A percentile compares a stretch with the other conserved stretches of the same genome.
Evolutionary conservation across 2,329 filamentous ascomycete genomes (phyloP).

Genomic region (Diaporthe destruens): DNA sequence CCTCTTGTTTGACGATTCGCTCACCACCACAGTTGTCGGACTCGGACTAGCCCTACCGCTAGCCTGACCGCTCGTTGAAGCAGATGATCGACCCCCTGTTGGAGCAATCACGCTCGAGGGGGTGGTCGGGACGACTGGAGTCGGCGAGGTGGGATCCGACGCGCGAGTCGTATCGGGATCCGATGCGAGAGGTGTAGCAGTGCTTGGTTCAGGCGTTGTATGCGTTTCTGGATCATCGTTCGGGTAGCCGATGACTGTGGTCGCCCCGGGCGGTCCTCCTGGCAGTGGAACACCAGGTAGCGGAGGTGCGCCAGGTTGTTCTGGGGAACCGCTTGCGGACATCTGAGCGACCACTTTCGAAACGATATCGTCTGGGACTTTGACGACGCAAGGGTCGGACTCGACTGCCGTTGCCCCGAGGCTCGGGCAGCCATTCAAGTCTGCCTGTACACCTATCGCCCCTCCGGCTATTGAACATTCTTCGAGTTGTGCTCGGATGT

Average conservation of each 20-base stretch:
- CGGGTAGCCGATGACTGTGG: slow-evolving; percentile 26
- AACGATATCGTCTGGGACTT: slow-evolving; percentile 11
- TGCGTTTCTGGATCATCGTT: not conserved
- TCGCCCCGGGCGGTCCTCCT: not conserved
- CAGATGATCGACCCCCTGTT: not conserved
- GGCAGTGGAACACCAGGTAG: slow-evolving; percentile 19
- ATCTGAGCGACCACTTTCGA: not conserved
- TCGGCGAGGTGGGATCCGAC: not conserved
- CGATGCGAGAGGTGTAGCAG: not conserved
- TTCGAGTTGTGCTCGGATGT: not conserved
- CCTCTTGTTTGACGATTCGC: not conserved
- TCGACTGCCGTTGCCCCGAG: not conserved
- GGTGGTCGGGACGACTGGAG: not conserved
- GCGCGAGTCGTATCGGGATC: too few relatives aligned
- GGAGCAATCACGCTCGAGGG: not conserved
- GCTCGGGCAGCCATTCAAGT: slow-evolving; percentile 7
- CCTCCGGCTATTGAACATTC: slow-evolving; percentile 17
- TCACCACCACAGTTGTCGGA: slow-evolving; percentile 8
- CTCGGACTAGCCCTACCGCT: not conserved
- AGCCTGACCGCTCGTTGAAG: slow-evolving; percentile 3
- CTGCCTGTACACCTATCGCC: not conserved
- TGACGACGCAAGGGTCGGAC: slow-evolving; percentile 24
- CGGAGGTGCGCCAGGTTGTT: not conserved
- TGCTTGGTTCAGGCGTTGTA: not conserved
- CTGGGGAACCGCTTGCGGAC: slow-evolving; percentile 8